Base-by-base conservation (phyloP, 2,329 filamentous ascomycete genomes). In the Aureobasidium sp. region DNA sequence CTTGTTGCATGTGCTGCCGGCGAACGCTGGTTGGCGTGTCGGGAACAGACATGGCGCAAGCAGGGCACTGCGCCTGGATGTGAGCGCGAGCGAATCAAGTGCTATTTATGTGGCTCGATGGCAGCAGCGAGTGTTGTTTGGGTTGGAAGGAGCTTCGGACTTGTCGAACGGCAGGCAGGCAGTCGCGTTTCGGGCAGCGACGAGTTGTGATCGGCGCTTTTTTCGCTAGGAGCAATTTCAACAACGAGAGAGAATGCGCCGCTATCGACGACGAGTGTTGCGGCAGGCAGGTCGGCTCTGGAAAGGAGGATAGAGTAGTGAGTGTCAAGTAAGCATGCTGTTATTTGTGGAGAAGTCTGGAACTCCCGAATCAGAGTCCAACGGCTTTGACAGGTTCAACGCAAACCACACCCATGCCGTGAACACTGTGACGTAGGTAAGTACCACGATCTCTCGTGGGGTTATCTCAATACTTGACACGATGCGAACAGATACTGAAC, bases 21-120 rank as follows among this genome's bases (percentile, higher is more conserved):
- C 76, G 74, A 25, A 77, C 79, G 45, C 76, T 75, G 47, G 80
- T 81, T 63, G 79, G 76, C 67, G 76, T 82, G 69, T 80, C 80
- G 65, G 77, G 75, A 64, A 82, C 74, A 61, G 79, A 73, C 71
- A 74, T 74, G 42, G 14, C 48, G 41, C 36, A 39, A 17, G 17
- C 14, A n/a, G 3, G 37, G 29, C 15, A 20, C 17, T 17, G 49
- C 49, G 49, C n/a, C 20, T 39, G 36, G 20, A 14, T 27, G 15
- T 48, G 44, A 22, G 44, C 12, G 44, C 31, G 31, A 34, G 31
- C 12, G 9, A 12, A 12, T 34, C 31, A 34, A 12, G 8, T 34
- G 31, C 29, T 29, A 29, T 29, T 29, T 29, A 3, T 34, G 31
- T 34, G 31, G 31, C 9, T 34, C 9, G 31, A 12, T 34, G 29